These are phyloP conservation scores for Colletotrichum eremochloae DNA, from an alignment of 2,329 filamentous ascomycete species.

Conservation along the genomic window DNA sequence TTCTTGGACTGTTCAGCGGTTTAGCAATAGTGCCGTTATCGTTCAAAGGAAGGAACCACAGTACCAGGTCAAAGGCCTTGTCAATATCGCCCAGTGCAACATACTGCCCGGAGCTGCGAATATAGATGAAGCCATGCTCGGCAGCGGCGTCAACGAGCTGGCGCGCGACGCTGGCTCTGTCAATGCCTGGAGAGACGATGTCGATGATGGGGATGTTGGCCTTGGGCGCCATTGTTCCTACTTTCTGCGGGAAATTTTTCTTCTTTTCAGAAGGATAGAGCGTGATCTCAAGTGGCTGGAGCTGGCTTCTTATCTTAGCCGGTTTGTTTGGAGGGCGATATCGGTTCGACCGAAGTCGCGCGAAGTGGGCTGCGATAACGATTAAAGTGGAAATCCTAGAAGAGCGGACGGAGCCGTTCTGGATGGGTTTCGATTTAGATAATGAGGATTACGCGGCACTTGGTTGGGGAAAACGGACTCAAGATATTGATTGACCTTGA, in stretches of 20 bases:
- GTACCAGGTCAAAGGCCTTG: slow-evolving; percentile 80
- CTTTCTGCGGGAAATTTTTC: not conserved
- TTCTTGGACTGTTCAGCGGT: slow-evolving; percentile 68
- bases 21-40: not conserved
- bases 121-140: slow-evolving; percentile 90
- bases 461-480: not conserved
- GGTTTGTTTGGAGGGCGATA: slow-evolving; percentile 17
- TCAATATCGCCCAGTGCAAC: slow-evolving; percentile 77
- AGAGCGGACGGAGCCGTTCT: slow-evolving; percentile 23
- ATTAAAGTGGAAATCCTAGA: slow-evolving; percentile 39
- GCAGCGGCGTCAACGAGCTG: slow-evolving; percentile 84
- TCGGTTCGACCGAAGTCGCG: slow-evolving; percentile 19
- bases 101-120: slow-evolving; percentile 79
- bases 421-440: slow-evolving; percentile 26
- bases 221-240: slow-evolving; percentile 46
- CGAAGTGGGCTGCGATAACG: slow-evolving; percentile 42
- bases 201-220: slow-evolving; percentile 85
- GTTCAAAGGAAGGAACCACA: slow-evolving; percentile 34
- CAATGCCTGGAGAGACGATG: slow-evolving; percentile 71
- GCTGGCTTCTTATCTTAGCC: slow-evolving; percentile 2
- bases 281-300: not conserved
- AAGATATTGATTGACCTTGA: not conserved
- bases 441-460: slow-evolving; percentile 35
- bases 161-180: slow-evolving; percentile 70
- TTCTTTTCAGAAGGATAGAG: not conserved